A percentile compares a stretch with the other conserved stretches of the same genome.
Evolutionary conservation across 148 eudicot genomes (phyloP).

Genomic region (Hydrangea macrophylla): DNA sequence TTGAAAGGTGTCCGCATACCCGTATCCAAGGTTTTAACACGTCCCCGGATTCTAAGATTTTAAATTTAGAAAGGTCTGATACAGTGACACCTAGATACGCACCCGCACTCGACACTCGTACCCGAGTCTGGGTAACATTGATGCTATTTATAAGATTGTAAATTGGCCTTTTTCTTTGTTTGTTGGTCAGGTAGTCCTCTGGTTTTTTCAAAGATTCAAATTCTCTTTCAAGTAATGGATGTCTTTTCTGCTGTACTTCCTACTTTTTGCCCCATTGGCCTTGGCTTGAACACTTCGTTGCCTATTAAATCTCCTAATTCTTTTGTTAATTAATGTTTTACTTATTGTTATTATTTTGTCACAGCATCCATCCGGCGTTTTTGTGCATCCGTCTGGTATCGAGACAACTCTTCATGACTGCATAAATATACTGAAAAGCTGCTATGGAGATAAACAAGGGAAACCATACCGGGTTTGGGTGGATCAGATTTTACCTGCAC

Average conservation of each 20-base stretch:
- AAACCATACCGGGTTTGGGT: constrained; percentile 51
- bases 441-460: constrained; percentile 57
- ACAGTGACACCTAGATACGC: no score
- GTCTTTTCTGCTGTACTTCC: constrained; percentile 4
- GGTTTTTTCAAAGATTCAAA: neutral
- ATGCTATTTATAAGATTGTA: no score
- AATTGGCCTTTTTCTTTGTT: no score
- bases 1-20: no score
- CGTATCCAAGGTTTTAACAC: no score
- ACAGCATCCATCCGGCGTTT: constrained; percentile 47
- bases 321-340: no score
- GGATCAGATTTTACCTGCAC: constrained; percentile 52
- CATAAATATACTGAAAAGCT: constrained; percentile 38
- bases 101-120: no score
- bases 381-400: constrained; percentile 54
- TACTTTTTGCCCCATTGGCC: neutral
- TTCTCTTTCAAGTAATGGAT: neutral
- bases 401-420: constrained; percentile 42
- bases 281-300: neutral
- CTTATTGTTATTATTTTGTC: neutral
- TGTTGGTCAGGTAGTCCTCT: neutral
- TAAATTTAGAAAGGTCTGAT: no score
- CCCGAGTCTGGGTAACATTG: no score
- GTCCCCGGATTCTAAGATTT: no score
- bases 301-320: no score